Evolutionary conservation across 2,329 filamentous ascomycete species (phyloP), one percentile per base, ranked within the genome.

Genomic region (Botrytis tulipae): DNA sequence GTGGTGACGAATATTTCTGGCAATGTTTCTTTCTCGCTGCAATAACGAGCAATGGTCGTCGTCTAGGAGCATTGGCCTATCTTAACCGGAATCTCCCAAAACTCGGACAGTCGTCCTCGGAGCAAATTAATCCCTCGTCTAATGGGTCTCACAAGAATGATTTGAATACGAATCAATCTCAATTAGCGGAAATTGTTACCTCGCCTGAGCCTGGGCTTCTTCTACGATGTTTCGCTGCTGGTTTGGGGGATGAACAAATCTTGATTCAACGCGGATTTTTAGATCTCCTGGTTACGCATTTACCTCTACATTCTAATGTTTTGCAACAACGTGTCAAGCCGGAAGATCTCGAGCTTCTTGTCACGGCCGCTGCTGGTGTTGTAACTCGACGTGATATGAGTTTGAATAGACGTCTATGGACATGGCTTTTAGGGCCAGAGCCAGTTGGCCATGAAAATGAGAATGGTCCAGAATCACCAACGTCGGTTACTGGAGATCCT

Each of bases 341-440:
- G 9, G 87, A 88, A 48, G 97, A 99, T 79, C 85, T 98, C 29
- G 91, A 97, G 80, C 88, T 93, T 3, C 86, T 99, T 3, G 87
- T 98, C 46, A 88, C 90, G 73, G 93, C 95, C 25, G 95, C 95
- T 9, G 90, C 91, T n/a, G 91, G 93, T 1, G 95, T 99, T 32
- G 94, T 98, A 1, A 91, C 91, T 32, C 89, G 96, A 68, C 90
- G 95, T 82, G 96, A 99, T 76, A 99, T 99, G 96, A 97, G 95
- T 80, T 84, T 99, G 67, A 99, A 99, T 81, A 87, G 96, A 78
- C 89, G 96, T 54, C 84, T 99, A n/a, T 98, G 95, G 94, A 90
- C 93, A 61, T 99, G 96, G 96, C 91, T 98, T 75, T 86, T 99
- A 2, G 96, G 96, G 0, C 95, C 95, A 4, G 93, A 88, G 68